Evolutionary conservation across 805 yeast species (phyloP), one percentile per base, ranked within the genome.

Genomic region (Candida loeiensis): DNA sequence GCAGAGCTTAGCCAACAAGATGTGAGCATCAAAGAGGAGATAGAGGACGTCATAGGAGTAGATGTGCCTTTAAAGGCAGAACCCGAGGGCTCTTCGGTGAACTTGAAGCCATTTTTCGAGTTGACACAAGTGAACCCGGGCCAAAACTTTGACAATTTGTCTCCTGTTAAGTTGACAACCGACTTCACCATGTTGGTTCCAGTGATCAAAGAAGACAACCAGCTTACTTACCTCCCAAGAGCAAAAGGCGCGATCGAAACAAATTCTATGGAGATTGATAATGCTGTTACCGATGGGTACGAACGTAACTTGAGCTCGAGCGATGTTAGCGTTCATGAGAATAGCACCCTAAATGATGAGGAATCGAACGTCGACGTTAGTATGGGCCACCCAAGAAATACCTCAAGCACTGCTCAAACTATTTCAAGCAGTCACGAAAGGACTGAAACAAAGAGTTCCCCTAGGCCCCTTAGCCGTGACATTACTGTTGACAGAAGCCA

Each of bases 131-230:
- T 39, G 5, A 35, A 22, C 15, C 39, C 43, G 8, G 19, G 6
- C 9, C 1, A 21, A 5, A 26, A 32, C 17, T 21, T 26, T 14
- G 40, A 36, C 19, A 47, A 46, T 12, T 44, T 60, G 20, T 59
- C 66, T 2, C 69, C 69, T 1, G 50, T 56, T 11, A 63, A 64
- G 42, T 44, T 45, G 12, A 51, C 60, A 3, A 49, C 59, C 3
- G 69, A 64, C 29, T 61, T 64, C 41, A 61, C 67, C 4, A 60
- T 60, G 65, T 45, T 61, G 15, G 38, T 56, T 14, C 65, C 63
- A 7, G 24, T 37, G 13, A 31, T 40, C 6, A 36, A 30, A 34
- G 40, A 40, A 4, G 27, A 38, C 17, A 32, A 45, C 11, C 46
- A 45, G 29, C 32, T 41, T 16, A 37, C 45, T 3, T 45, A 36